Evolutionary conservation across 75 land plant species (phyloP), one percentile per base, ranked within the genome.

Genomic region (Cunninghamia lanceolata): DNA sequence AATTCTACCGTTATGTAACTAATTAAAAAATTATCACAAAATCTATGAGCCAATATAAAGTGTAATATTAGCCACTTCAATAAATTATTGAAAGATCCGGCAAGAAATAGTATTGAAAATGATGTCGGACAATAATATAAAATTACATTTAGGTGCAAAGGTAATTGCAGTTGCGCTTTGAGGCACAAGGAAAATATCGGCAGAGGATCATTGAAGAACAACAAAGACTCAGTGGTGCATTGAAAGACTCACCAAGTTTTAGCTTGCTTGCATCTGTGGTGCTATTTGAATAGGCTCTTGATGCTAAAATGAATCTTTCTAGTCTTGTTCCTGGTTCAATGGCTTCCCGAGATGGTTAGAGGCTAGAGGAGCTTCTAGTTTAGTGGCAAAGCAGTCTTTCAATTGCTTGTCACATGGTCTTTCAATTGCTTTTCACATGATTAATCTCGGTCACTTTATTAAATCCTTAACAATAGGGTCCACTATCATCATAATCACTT

Each of bases 161-260:
- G 77, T 96, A 97, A 90, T 87, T 97, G 43, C 99, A 97, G 87
- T 80, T 96, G 30, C 91, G 99, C 40, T 96, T 97, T 85, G 99
- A 97, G 89, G 99, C 99, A 79, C 99, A 97, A 84, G 99, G 98
- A 14, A 95, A 96, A 90, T 94, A 95, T 79, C 89, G 96, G 84
- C 97, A 96, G 86, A 97, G 96, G 87, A 97, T 97, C 39, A 93
- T 97, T 39, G 99, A 97, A 84, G 98, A 96, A 82, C 99, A 97
- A 81, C 94, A 96, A 38, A 87, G 91, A 68, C 88, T 93, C 21
- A 91, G 93, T 91, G 97, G 92, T 36, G 90, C 86, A 75, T 87
- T 92, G 80, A 70, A 53, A 46, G 32, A 89, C 83, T 88, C 88
- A 59, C 63, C 89, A 42, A 88, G 83, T 36, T 83, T 68, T 34